Percentiles rank a stretch among this genome's conserved stretches.
Evolutionary conservation across 2,329 filamentous ascomycete species (phyloP).

Genomic region (Trichoderma citrinoviride): DNA sequence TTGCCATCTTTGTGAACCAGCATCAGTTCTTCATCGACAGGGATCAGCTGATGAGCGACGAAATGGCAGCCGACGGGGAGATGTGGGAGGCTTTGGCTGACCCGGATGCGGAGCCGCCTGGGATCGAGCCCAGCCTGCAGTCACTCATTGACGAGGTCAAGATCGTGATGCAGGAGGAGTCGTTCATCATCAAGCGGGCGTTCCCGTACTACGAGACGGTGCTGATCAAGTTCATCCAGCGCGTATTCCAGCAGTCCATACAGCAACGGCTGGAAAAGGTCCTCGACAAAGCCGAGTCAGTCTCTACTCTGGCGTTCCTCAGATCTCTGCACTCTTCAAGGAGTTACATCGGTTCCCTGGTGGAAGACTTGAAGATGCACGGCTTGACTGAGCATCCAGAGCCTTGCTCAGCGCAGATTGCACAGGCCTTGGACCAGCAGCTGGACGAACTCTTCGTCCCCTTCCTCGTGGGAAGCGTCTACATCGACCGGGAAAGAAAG

Average conservation of each 20-base stretch:
- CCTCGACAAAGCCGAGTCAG: conserved; percentile 85
- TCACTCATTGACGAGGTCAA: conserved; percentile 91
- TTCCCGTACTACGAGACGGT: conserved; percentile 97
- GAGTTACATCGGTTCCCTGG: conserved; percentile 79
- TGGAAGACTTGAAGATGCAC: conserved; percentile 92
- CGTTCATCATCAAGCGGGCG: conserved; percentile 90
- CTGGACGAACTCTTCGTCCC: conserved; percentile 75
- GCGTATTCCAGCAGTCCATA: conserved; percentile 96
- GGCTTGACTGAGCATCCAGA: conserved; percentile 95
- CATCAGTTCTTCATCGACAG: conserved; percentile 99
- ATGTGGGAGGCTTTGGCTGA: conserved; percentile 92
- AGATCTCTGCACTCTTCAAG: conserved; percentile 87
- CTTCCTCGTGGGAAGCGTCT: conserved; percentile 66
- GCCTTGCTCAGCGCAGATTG: conserved; percentile 79
- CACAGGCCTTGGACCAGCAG: conserved; percentile 70
- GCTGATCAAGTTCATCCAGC: conserved; percentile 85
- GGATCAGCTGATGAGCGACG: conserved; percentile 85
- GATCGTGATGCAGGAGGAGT: conserved; percentile 95
- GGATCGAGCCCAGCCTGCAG: conserved; percentile 88
- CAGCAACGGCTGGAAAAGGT: conserved; percentile 96
- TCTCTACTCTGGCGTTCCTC: conserved; percentile 89
- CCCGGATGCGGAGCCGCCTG: conserved; percentile 86
- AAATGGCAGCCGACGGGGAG: conserved; percentile 70
- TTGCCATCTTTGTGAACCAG: conserved; percentile 95
- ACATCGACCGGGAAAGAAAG: conserved; percentile 66